A percentile compares a stretch with the other conserved stretches of the same genome.
phyloP scores from a whole-genome alignment of 345 rosid species.

The Populus davidiana region DNA sequence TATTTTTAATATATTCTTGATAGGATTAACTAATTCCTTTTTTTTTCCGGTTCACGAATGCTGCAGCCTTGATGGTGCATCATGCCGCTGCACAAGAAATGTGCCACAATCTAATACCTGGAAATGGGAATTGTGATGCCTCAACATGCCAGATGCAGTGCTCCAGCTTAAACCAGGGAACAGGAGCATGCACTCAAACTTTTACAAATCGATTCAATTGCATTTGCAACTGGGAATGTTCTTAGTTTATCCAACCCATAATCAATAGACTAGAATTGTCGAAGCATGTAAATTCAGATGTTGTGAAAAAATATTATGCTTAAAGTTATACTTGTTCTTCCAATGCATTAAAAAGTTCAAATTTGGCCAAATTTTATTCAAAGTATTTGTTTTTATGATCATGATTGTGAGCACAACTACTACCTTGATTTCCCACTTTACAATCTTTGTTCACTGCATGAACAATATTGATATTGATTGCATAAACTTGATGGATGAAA shows the following conservation, averaged over 20 bases:
- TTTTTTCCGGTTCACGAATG: too few relatives aligned
- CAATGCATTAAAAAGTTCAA: too few relatives aligned
- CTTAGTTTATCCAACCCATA: neutral
- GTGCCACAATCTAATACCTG: slow-evolving; percentile 16
- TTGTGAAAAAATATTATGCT: too few relatives aligned
- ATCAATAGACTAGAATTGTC: neutral
- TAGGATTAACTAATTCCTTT: neutral
- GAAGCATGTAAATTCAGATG: too few relatives aligned
- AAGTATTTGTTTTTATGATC: too few relatives aligned
- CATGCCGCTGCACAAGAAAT: slow-evolving; percentile 8
- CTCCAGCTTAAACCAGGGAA: slow-evolving; percentile 11
- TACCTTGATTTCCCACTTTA: too few relatives aligned
- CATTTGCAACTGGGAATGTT: slow-evolving; percentile 20
- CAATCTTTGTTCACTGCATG: too few relatives aligned
- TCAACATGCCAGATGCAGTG: slow-evolving; percentile 4
- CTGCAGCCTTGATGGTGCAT: neutral
- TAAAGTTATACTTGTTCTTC: too few relatives aligned
- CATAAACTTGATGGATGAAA: too few relatives aligned
- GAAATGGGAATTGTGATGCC: slow-evolving; percentile 11
- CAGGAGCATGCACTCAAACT: slow-evolving; percentile 19
- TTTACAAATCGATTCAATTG: slow-evolving; percentile 9
- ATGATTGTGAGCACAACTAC: too few relatives aligned
- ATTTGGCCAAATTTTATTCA: too few relatives aligned
- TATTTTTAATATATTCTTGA: neutral
- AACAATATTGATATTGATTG: too few relatives aligned